These are phyloP conservation scores for Petasospora rhodanensis DNA, from an alignment of 1,139 yeast species.

Conservation along the genomic window DNA sequence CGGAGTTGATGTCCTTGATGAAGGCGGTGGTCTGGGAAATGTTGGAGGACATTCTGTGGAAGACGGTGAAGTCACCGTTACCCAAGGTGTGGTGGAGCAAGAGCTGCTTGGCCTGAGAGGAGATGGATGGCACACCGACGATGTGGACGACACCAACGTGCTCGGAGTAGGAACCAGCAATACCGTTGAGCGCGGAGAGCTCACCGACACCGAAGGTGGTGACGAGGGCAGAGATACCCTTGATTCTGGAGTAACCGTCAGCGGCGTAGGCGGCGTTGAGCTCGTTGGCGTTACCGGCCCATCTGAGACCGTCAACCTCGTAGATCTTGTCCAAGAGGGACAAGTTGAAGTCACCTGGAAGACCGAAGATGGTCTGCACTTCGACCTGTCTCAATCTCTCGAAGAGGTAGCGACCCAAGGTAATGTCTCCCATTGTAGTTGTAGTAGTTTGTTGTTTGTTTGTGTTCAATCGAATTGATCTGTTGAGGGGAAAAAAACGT, in stretches of 20 bases:
- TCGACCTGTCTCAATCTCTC: conserved; percentile 39
- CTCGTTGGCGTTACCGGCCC: conserved; percentile 64
- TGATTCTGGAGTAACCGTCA: conserved; percentile 68
- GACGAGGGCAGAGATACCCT: conserved; percentile 33
- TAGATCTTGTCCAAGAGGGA: conserved; percentile 61
- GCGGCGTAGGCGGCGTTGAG: conserved; percentile 71
- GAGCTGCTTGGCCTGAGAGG: conserved; percentile 62
- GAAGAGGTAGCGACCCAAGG: conserved; percentile 59
- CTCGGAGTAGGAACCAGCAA: conserved; percentile 31
- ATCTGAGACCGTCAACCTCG: conserved; percentile 50
- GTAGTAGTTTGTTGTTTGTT: conserved; percentile 6
- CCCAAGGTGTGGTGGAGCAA: conserved; percentile 68
- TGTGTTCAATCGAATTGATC: conserved; percentile 1
- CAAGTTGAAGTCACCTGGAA: conserved; percentile 77
- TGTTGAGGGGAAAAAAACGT: no score
- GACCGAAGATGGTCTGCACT: conserved; percentile 67
- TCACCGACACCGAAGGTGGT: conserved; percentile 36
- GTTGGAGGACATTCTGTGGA: conserved; percentile 67
- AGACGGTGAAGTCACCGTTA: conserved; percentile 79
- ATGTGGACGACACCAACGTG: conserved; percentile 39
- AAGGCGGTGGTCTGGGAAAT: conserved; percentile 64
- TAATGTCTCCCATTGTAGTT: conserved; percentile 29
- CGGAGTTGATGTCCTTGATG: conserved; percentile 56
- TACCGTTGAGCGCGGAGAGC: conserved; percentile 26
- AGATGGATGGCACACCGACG: conserved; percentile 47